Base-by-base conservation (phyloP, 495 filamentous ascomycete genomes). In the Podospora didyma region DNA sequence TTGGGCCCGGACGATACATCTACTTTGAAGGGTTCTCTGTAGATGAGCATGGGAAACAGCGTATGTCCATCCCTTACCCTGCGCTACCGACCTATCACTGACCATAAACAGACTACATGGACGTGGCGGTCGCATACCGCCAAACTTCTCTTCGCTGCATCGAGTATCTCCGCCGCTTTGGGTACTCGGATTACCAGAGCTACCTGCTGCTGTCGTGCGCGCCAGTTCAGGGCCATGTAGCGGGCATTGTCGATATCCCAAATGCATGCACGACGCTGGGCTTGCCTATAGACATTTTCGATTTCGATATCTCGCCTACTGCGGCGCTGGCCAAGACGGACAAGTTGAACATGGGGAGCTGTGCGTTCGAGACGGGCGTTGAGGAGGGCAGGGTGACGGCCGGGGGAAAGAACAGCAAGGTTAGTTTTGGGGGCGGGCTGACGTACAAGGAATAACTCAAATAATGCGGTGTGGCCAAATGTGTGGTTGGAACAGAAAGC, bases 1-100 rank as follows among this genome's bases (percentile, higher is more conserved):
- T 92, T 64, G 89, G 92, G 0, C 90, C 91, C 0, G 87, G 91
- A 0, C 77, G 92, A 2, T 89, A 89, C 61, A 81, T 97, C 46
- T 95, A 90, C 34, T 97, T 97, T 66, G 92, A 97, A 69, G 93
- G 93, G 0, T 97, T 97, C 75, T 89, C 84, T 1, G 93, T 97
- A 14, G 93, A 97, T 68, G 84, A 96, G 74, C 69, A 88, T 34
- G 93, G 93, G 23, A 92, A 90, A 76, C 93, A 97, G 73, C 88
- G 66, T 66, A 62, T 12, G 61, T 63, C 19, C 14, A 34, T 20
- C 14, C 9, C 4, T 45, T 23, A 21, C 44, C 12, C 12, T 49
- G 2, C n/a, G 3, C 28, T 7, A 16, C 22, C 28, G 26, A 11
- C 17, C 20, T 7, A 46, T 17, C n/a, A 52, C 58, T 46, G 11